These are phyloP conservation scores for Tulasnella calospora DNA, from an alignment of 768 basidiomycete genomes.

Conservation along the genomic window DNA sequence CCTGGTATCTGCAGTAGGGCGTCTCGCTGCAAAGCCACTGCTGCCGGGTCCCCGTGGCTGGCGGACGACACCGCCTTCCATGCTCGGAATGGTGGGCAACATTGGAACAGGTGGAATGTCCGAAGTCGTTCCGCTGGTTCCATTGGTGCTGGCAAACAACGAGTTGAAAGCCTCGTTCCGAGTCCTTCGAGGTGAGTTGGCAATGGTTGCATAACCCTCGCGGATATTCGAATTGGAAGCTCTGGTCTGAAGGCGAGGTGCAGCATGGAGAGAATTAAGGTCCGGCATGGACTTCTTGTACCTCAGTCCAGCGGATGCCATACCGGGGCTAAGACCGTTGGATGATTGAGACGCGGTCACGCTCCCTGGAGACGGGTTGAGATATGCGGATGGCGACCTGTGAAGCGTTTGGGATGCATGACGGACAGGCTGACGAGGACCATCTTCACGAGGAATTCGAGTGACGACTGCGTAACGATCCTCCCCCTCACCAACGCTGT, in stretches of 20 bases:
- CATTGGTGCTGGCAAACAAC: conserved; percentile 54
- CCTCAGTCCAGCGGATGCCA: conserved; percentile 53
- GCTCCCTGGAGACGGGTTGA: conserved; percentile 45
- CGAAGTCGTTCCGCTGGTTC: conserved; percentile 42
- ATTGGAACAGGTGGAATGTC: conserved; percentile 69
- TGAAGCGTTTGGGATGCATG: conserved; percentile 61
- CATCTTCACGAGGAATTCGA: conserved; percentile 67
- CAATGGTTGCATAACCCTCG: conserved; percentile 79
- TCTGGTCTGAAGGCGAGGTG: conserved; percentile 71
- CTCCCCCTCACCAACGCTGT: conserved; percentile 87
- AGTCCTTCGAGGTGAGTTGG: conserved; percentile 71
- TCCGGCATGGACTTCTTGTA: conserved; percentile 99
- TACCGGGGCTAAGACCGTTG: conserved; percentile 31
- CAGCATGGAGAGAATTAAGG: conserved; percentile 69
- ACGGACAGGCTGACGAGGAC: conserved; percentile 17
- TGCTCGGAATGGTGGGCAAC: conserved; percentile 50
- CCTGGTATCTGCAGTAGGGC: conserved; percentile 42
- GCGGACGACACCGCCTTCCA: conserved; percentile 59
- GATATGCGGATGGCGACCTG: conserved; percentile 76
- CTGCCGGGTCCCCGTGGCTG: conserved; percentile 81
- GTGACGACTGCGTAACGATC: conserved; percentile 93
- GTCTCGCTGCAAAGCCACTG: conserved; percentile 51
- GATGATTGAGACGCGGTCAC: conserved; percentile 1
- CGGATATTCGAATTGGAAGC: conserved; percentile 87
- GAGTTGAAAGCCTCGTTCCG: conserved; percentile 57